Percentiles rank a stretch among this genome's conserved stretches.
These are phyloP conservation scores for Conringia planisiliqua DNA, from an alignment of 345 rosid genomes.

Conservation along the genomic window DNA sequence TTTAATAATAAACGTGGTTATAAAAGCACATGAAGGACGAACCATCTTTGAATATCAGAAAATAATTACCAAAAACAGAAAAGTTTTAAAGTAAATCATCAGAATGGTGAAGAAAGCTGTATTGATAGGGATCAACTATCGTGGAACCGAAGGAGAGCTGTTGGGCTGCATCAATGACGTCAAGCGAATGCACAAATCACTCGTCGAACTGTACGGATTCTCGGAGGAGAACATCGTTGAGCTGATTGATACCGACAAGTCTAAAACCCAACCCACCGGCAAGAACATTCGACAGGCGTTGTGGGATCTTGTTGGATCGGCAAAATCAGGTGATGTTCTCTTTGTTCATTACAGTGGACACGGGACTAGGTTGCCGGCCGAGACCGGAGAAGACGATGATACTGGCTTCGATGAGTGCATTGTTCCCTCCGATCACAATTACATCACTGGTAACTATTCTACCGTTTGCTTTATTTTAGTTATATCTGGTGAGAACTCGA, in stretches of 20 bases:
- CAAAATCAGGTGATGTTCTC: conserved; percentile 51
- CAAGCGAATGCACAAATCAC: conserved; percentile 45
- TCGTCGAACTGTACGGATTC: conserved; percentile 60
- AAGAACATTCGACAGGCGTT: conserved; percentile 60
- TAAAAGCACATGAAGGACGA: not conserved
- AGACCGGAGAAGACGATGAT: conserved; percentile 87
- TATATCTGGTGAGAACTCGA: not conserved
- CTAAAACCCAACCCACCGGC: conserved; percentile 63
- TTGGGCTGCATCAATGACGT: conserved; percentile 87
- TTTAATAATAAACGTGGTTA: not conserved
- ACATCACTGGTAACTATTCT: conserved; percentile 56
- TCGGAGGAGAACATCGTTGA: conserved; percentile 51
- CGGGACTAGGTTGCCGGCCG: conserved; percentile 81
- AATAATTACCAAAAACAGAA: not conserved
- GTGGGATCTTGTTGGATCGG: conserved; percentile 46
- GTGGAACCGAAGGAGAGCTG: conserved; percentile 51
- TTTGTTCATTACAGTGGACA: conserved; percentile 89
- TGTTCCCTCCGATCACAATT: conserved; percentile 77
- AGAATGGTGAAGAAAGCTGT: conserved; percentile 8
- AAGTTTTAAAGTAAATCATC: not conserved
- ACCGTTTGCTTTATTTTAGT: not conserved
- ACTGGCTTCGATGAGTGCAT: conserved; percentile 88
- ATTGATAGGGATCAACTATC: conserved; percentile 3
- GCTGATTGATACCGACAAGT: conserved; percentile 61
- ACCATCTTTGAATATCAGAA: not conserved